These are phyloP conservation scores for Kwoniella botswanensis DNA, from an alignment of 768 basidiomycete species.

Conservation along the genomic window DNA sequence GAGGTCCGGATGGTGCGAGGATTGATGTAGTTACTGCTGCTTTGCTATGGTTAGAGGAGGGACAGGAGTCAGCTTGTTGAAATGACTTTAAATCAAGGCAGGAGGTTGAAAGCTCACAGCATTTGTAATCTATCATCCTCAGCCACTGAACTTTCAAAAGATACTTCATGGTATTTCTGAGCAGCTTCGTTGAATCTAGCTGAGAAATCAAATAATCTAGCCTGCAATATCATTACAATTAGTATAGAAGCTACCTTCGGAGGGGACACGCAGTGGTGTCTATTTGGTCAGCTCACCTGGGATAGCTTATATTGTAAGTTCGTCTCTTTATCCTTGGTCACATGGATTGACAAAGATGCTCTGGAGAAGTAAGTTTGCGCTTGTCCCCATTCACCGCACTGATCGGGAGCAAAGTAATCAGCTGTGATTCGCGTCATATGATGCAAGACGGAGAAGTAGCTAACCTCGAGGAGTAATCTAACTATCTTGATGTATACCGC, in stretches of 20 bases:
- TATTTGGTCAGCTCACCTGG: conserved; percentile 42
- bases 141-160: conserved; percentile 86
- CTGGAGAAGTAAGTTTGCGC: conserved; percentile 99
- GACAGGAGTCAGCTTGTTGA: background rate
- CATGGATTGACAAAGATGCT: conserved; percentile 85
- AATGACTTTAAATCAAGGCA: background rate
- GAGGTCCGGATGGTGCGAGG: conserved; percentile 94
- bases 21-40: conserved; percentile 96
- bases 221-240: conserved; percentile 62
- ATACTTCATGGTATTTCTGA: conserved; percentile 89
- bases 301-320: conserved; percentile 54
- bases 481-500: conserved; percentile 92
- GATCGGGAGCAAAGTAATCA: conserved; percentile 6
- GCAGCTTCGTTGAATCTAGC: conserved; percentile 95
- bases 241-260: too few species aligned
- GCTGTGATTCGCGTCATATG: background rate
- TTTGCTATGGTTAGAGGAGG: conserved; percentile 26
- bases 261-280: too few species aligned
- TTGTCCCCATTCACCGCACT: conserved; percentile 91
- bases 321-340: conserved; percentile 76
- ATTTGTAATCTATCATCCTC: conserved; percentile 90
- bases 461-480: conserved; percentile 79
- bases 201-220: conserved; percentile 88
- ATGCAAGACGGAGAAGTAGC: conserved; percentile 8
- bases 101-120: conserved; percentile 67